Evolutionary conservation across 176 grass and related monocot genomes (phyloP), one percentile per base, ranked within the genome.

Genomic region (Microstegium vimineum): DNA sequence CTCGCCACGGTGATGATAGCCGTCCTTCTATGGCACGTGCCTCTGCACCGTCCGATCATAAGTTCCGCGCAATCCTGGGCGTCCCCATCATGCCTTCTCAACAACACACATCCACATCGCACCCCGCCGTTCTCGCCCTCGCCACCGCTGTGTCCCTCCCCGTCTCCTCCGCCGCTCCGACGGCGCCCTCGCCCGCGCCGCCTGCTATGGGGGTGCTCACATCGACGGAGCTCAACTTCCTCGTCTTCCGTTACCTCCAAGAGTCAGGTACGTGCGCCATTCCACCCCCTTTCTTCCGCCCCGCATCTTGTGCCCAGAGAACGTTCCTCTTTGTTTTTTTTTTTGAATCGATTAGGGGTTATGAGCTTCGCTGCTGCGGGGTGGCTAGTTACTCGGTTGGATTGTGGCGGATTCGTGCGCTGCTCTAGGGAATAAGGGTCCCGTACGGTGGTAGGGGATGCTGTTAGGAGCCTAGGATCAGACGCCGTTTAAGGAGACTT

Each of bases 221-320:
- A 42, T 90, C 95, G 37, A 69, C 79, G 34, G 92, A 95, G 79
- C 95, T 98, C 84, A 98, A 98, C 81, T 95, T 80, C 73, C 79
- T 98, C 40, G 76, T 98, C 82, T 98, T 98, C 81, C 95, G 95
- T 40, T 98, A 98, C 76, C 92, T 98, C 71, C 95, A 98, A 73
- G 95, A 98, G 84, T 94, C 92, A 26, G 94, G 94, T 97, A 35
- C 69, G 92, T 91, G 40, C 63, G 74, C n/a, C 20, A 37, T 20
- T 62, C 42, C 33, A 11, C 56, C 45, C 62, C 61, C 46, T 61
- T 62, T 52, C 5, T 22, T 57, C 64, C 14, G 47, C 61, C 14
- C 5, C 34, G 28, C 31, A 8, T 60, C 41, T 23, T 61, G 37
- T 28, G 52, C 5, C 25, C n/a, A 45, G 25, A 52, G 20, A 37